Evolutionary conservation across 176 grass and related monocot genomes (phyloP), one percentile per base, ranked within the genome.

Genomic region (Zea luxurians): DNA sequence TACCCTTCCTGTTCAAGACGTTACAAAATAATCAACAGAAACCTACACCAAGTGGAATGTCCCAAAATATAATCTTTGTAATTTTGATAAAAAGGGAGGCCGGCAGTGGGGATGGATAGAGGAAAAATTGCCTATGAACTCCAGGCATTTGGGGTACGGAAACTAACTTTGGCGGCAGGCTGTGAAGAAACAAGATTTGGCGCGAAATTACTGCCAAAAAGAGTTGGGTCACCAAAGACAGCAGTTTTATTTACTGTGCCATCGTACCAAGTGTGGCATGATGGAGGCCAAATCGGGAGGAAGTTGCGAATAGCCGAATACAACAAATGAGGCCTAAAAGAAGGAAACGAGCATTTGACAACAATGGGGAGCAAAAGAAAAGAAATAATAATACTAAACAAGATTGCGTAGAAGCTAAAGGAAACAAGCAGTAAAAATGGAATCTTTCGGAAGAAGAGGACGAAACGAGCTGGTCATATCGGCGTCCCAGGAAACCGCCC

Each of bases 391-490:
- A 27, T 0, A 18, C 2, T 3, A 0, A 52, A 20, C 10, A 57
- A 57, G 16, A 57, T 55, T 43, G 10, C 36, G 27, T 1, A 65
- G 36, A 40, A 59, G 46, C 1, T 27, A 27, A 27, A 27, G 27
- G 27, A 27, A 27, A 27, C 1, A 27, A 27, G 27, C 27, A 0
- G 27, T 27, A 10, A 21, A 44, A 27, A 47, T 15, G 70, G 45
- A 71, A 79, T 61, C 10, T 61, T 71, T 78, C 0, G 35, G 11
- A 53, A n/a, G 43, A 70, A 54, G 57, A 21, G 11, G 68, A 83
- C 64, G 74, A 71, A 53, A 78, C 2, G 65, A 62, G 45, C 27
- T 21, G 15, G 77, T 80, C 66, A 70, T 3, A 18, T 80, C 65
- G 20, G 48, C 52, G 40, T 59, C 78, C 78, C 4, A 55, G 66